Conservation (phyloP, 2,329 filamentous ascomycete genomes). For the Ophiostoma novo-ulmi region DNA sequence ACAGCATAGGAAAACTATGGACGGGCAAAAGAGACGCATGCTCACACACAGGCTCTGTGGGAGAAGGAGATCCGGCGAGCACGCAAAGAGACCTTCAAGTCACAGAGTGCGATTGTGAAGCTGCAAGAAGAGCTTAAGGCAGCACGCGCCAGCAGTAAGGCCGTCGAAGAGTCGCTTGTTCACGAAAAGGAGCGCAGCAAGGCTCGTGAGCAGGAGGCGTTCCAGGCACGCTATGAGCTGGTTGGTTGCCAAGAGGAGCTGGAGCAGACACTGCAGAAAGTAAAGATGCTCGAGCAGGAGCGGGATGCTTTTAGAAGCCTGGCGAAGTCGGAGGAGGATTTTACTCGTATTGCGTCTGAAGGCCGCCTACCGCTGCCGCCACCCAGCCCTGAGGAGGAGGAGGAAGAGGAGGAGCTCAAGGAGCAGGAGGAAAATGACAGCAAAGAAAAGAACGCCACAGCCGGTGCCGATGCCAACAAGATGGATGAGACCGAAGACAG, state of each 20-base stretch:
- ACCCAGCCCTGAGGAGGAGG: slow-evolving; percentile 35
- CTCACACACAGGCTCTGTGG: slow-evolving; percentile 62
- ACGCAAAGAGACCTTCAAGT: slow-evolving; percentile 69
- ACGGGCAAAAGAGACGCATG: slow-evolving; percentile 63
- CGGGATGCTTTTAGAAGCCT: slow-evolving; percentile 68
- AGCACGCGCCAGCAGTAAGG: slow-evolving; percentile 49
- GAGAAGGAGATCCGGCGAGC: slow-evolving; percentile 68
- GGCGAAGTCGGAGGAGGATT: slow-evolving; percentile 63
- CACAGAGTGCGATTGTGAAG: slow-evolving; percentile 64
- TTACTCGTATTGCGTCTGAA: slow-evolving; percentile 66
- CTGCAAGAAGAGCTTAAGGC: slow-evolving; percentile 69
- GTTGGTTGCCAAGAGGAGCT: slow-evolving; percentile 63
- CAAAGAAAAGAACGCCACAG: not conserved
- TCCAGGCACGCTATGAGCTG: slow-evolving; percentile 60
- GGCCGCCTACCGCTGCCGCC: slow-evolving; percentile 61
- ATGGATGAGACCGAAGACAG: slow-evolving; percentile 13
- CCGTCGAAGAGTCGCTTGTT: slow-evolving; percentile 55
- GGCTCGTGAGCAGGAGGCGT: slow-evolving; percentile 63
- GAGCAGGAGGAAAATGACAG: not conserved
- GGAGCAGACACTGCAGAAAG: slow-evolving; percentile 55
- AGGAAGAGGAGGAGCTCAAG: slow-evolving; percentile 44
- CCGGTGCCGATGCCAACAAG: slow-evolving; percentile 1
- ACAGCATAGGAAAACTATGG: slow-evolving; percentile 59
- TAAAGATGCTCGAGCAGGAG: slow-evolving; percentile 66
- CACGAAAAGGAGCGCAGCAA: slow-evolving; percentile 58